These are phyloP conservation scores for Croton laevigatus DNA, from an alignment of 441 rosid genomes.

Conservation along the genomic window DNA sequence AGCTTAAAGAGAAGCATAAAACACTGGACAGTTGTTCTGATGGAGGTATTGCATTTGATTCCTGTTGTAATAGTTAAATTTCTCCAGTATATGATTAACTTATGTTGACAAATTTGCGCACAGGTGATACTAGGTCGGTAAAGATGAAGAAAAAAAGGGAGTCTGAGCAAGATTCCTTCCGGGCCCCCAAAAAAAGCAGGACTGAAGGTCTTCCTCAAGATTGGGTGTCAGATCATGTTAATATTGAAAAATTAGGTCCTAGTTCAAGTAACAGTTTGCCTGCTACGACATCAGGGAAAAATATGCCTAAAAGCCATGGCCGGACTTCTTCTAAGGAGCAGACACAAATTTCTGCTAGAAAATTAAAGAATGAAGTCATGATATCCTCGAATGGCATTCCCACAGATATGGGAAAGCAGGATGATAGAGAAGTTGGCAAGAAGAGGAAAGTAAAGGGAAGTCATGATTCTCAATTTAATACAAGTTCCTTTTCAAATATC, in stretches of 20 bases:
- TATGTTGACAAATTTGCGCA: slow-evolving; percentile 29
- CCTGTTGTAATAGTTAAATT: slow-evolving; percentile 21
- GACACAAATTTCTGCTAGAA: slow-evolving; percentile 40
- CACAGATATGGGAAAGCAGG: slow-evolving; percentile 34
- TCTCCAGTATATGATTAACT: slow-evolving; percentile 24
- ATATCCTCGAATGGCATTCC: slow-evolving; percentile 41
- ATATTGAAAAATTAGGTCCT: slow-evolving; percentile 41
- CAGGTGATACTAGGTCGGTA: slow-evolving; percentile 54
- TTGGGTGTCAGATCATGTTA: slow-evolving; percentile 40
- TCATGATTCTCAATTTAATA: slow-evolving; percentile 33
- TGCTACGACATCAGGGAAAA: slow-evolving; percentile 41
- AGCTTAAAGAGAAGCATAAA: slow-evolving; percentile 67
- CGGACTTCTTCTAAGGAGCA: slow-evolving; percentile 34
- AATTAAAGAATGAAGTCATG: slow-evolving; percentile 44
- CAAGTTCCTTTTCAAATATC: slow-evolving; percentile 27
- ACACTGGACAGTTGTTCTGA: slow-evolving; percentile 43
- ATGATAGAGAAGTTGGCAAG: slow-evolving; percentile 40
- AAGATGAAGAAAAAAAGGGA: slow-evolving; percentile 62
- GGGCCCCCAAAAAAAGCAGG: slow-evolving; percentile 65
- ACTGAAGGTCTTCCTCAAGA: slow-evolving; percentile 48
- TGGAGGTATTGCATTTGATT: slow-evolving; percentile 62
- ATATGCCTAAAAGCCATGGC: slow-evolving; percentile 37
- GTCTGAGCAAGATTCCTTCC: slow-evolving; percentile 42
- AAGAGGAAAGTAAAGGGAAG: slow-evolving; percentile 61
- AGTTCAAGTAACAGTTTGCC: slow-evolving; percentile 49